Base-by-base conservation (phyloP, 345 rosid genomes). In the Euphorbia peplus region DNA sequence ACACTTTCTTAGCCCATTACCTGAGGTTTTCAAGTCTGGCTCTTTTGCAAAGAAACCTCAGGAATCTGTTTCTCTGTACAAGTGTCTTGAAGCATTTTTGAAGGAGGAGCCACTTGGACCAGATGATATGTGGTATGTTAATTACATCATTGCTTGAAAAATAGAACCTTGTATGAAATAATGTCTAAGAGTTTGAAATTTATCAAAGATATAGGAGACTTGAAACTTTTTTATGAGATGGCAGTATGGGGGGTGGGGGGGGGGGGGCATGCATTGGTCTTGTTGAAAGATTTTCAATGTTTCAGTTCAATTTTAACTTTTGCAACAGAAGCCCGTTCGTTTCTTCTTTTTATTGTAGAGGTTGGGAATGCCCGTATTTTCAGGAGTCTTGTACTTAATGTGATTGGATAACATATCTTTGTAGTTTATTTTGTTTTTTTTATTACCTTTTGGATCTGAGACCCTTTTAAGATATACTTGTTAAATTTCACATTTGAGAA, bases 101-200 rank as follows among this genome's bases (percentile, higher is more conserved):
- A 92, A 73, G 51, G 97, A 88, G 80, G 98, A 95, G 84, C 99
- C 98, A 21, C 96, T 95, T 78, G 99, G 99, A 74, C 99, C 97
- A 30, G 98, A 95, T 76, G 99, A 95, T 79, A 95, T 92, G 99
- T 92, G 97, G 99, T 95, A 51, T 86, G 96, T 86, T n/a, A n/a
- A n/a, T 59, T 67, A 53, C 24, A 16, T 70, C n/a, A 63, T 44
- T 70, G 4, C 56, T 54, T 54, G 47, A 19, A 56, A n/a, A 41
- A 21, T 39, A 28, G 42, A 63, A n/a, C 37, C 10, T 24, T 16
- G 28, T 16, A 22, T 14, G 7, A 4, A 29, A 50, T 62, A 28
- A 10, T 42, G 22, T 39, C 19, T 63, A n/a, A 19, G 65, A 22
- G n/a, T 29, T 61, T 24, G 32, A n/a, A 10, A n/a, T 53, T 24